Evolutionary conservation across 768 basidiomycete species (phyloP), one percentile per base, ranked within the genome.

Genomic region (Mycena kentingensis): DNA sequence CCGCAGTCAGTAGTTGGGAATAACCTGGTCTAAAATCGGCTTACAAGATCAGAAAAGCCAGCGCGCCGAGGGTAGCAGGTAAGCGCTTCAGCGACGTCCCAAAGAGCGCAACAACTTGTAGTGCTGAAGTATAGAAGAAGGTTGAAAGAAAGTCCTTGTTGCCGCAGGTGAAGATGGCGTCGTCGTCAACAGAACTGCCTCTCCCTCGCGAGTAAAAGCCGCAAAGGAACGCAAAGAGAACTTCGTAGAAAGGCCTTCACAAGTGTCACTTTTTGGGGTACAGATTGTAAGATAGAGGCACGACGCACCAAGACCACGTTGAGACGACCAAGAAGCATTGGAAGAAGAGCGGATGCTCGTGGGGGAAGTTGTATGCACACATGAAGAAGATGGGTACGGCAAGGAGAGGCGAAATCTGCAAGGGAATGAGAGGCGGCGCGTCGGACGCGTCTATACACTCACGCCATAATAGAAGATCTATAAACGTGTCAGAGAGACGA

Each of bases 341-440:
- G 60, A 81, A 85, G 13, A 77, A 63, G 10, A 63, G 54, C 22
- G 65, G 66, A 21, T 72, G 71, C 36, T 79, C 71, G 21, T 77
- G 70, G 8, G 82, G 82, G 56, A 75, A 75, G 70, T 84, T 76
- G 63, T 75, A 78, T 18, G 76, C 60, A 47, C 82, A 75, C 64
- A 83, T 68, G 39, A 73, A 60, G 24, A 78, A 61, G 21, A 84
- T 63, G 2, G 80, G 81, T 26, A 83, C 60, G 3, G 77, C 77
- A 31, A 82, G 56, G 1, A 66, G 62, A 2, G 83, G 81, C 1
- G 76, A 68, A 54, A 82, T 55, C 79, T 74, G 42, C 13, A 13
- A 16, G 35, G 6, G 28, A 49, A 48, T 21, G 16, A 48, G 58
- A 41, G 47, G 44, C 19, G 18, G 15, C n/a, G n/a, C 5, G 26